Evolutionary conservation across 2,329 filamentous ascomycete genomes (phyloP), one percentile per base, ranked within the genome.

Genomic region (Botryotinia globosa): DNA sequence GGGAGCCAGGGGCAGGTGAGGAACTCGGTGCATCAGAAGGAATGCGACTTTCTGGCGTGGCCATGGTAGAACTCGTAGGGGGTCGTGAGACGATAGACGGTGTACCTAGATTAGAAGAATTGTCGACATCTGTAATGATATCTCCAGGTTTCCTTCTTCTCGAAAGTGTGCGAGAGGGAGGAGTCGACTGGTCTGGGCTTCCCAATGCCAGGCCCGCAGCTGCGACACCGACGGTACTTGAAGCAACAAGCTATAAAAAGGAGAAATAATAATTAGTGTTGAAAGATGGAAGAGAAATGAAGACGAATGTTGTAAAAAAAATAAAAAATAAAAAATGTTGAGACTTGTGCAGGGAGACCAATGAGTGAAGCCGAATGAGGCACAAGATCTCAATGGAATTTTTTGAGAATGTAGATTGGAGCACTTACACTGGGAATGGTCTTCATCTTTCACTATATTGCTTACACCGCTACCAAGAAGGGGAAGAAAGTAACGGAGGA

Each of bases 221-320:
- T 71, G 80, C 80, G 73, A 81, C 75, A 54, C 80, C 80, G 62
- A 81, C 79, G 42, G 80, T 81, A 76, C 80, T 81, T 69, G 79
- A 79, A 44, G 80, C 80, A 76, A 81, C 77, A 73, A 81, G 79
- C 80, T 81, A 73, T 73, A 69, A 45, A 72, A 72, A 65, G 44
- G 64, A 71, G 76, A 67, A 78, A 73, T 54, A 70, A 54, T 48
- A 56, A 62, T 62, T 51, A 71, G 58, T 34, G n/a, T 61, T 48
- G 39, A 69, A 39, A 48, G 37, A 44, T 4, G 44, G 16, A 32
- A 45, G 1, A 12, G 25, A n/a, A 61, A 9, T 42, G 37, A n/a
- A 54, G 29, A 29, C n/a, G 39, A 72, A 62, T 25, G 9, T 48
- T 66, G 39, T 67, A 29, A 2, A 8, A 39, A 64, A 39, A 64